A percentile compares a stretch with the other conserved stretches of the same genome.
Conservation (phyloP, 148 eudicot species). For the Talinum fruticosum region DNA sequence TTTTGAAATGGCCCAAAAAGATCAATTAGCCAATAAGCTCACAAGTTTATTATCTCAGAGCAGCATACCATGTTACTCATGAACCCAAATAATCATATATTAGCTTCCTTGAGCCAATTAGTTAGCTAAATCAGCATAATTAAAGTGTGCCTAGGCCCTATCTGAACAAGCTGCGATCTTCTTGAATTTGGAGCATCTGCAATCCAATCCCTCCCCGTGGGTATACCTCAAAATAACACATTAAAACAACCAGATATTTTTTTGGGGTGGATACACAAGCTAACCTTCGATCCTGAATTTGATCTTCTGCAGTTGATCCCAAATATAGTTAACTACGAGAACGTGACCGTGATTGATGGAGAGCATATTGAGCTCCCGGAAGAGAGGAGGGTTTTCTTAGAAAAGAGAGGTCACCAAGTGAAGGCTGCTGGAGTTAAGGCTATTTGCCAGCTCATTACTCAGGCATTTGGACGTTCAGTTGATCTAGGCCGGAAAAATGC, state of each 20-base stretch:
- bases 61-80: neutral
- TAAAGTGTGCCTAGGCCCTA: too few relatives aligned
- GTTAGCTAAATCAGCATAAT: too few relatives aligned
- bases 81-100: neutral
- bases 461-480: conserved; percentile 34
- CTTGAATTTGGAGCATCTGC: too few relatives aligned
- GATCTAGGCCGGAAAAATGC: conserved; percentile 35
- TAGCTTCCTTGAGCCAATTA: neutral
- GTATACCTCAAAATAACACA: too few relatives aligned
- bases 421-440: conserved; percentile 49
- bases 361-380: conserved; percentile 71
- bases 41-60: neutral
- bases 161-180: too few relatives aligned
- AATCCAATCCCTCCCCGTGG: too few relatives aligned
- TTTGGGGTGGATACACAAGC: neutral
- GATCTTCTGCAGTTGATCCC: conserved; percentile 62
- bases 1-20: neutral
- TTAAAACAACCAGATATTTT: too few relatives aligned
- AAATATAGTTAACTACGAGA: conserved; percentile 68
- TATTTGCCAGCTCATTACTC: conserved; percentile 72
- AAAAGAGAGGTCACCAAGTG: conserved; percentile 67
- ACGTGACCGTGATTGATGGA: conserved; percentile 79
- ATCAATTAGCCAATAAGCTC: neutral
- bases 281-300: neutral
- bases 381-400: conserved; percentile 47